Percentiles rank a stretch among this genome's conserved stretches.
Evolutionary conservation across 2,329 filamentous ascomycete genomes (phyloP).

Genomic region (Ambrosiella cleistominuta): DNA sequence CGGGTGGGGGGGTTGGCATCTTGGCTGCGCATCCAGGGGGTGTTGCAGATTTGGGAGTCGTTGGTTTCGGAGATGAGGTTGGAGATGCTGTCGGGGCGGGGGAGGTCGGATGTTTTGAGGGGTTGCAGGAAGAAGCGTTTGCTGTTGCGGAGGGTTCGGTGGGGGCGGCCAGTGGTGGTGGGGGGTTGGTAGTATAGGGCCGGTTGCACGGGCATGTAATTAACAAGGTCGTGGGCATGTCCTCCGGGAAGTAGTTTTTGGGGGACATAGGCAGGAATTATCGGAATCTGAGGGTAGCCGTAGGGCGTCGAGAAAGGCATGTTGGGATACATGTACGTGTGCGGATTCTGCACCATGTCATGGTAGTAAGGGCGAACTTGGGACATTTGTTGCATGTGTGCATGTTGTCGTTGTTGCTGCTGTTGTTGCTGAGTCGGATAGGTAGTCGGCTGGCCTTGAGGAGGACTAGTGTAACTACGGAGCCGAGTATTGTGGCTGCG

Average conservation of each 20-base stretch:
- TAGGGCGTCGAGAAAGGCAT: background rate
- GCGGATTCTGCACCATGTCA: background rate
- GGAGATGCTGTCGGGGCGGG: background rate
- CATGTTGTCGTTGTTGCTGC: background rate
- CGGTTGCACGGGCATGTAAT: background rate
- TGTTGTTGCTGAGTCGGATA: background rate
- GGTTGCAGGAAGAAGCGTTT: background rate
- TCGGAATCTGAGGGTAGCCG: background rate
- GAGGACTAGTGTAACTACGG: background rate
- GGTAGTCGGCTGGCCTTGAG: background rate
- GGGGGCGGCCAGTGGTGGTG: background rate
- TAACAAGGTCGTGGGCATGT: background rate
- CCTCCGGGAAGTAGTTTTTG: background rate
- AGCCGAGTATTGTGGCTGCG: background rate
- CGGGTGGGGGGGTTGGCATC: background rate
- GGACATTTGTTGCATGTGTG: background rate
- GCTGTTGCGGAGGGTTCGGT: background rate
- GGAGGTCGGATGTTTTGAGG: slow-evolving; percentile 4
- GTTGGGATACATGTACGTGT: background rate
- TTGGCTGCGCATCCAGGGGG: slow-evolving; percentile 5
- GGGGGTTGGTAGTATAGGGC: background rate
- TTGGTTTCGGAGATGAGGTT: slow-evolving; percentile 1
- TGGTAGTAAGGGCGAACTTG: background rate
- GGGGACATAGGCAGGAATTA: background rate
- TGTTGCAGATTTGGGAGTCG: slow-evolving; percentile 2